Evolutionary conservation across 2,329 filamentous ascomycete species (phyloP), one percentile per base, ranked within the genome.

Genomic region (Tolypocladium endophyticum): DNA sequence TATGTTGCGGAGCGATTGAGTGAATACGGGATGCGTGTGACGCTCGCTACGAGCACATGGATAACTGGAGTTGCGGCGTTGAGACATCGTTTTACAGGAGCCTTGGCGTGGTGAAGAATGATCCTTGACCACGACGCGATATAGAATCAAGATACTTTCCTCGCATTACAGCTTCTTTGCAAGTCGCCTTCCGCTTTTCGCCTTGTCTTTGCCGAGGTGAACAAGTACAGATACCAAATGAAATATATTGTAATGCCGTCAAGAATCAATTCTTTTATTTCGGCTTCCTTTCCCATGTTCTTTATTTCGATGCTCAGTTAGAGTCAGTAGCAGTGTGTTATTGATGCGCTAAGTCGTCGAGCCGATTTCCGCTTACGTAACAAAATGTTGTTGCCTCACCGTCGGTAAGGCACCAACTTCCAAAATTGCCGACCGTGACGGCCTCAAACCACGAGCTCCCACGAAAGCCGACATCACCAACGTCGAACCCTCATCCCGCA

Each of bases 1-100:
- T 73, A 99, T 99, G 92, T 76, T 97, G 77, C 87, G 87, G 76
- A 97, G 92, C 70, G 94, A 97, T 73, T 96, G 68, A 81, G 62
- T 7, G 36, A 6, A 52, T 6, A 35, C 7, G 30, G 36, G 58
- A 28, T 16, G 53, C 16, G 39, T 11, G n/a, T 47, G 20, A 39
- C 36, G 33, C 55, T 57, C 28, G 25, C 9, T 61, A 59, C n/a
- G n/a, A n/a, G n/a, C n/a, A n/a, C 55, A 62, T 57, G 47, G 56
- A 61, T 59, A 61, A 57, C 30, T 33, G 59, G 64, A 60, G 61
- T 58, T 63, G 56, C 38, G 67, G 67, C 66, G 65, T 67, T 67
- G 54, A 61, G 60, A 61, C 60, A 61, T 47, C 43, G 56, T 45
- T 60, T 41, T n/a, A 28, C 35, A 12, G 38, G 45, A 20, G 35